Percentiles rank a stretch among this genome's conserved stretches.
Conservation (phyloP, 176 grass and related monocot genomes). For the Carex kokanica region DNA sequence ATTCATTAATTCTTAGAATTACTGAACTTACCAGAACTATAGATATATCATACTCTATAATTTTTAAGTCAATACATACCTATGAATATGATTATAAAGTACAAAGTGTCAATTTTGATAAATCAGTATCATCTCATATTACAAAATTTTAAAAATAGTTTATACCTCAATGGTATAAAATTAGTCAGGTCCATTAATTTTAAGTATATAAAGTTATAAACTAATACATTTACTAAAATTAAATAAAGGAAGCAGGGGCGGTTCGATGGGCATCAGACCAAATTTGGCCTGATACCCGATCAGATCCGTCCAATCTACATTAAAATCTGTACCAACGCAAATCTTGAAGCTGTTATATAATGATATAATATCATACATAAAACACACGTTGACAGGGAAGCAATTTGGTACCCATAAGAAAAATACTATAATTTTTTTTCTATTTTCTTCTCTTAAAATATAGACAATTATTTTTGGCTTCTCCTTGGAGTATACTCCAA, state of each 20-base stretch:
- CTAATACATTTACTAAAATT: background rate
- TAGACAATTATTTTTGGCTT: slow-evolving; percentile 14
- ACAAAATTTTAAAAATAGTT: background rate
- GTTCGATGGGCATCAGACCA: no score
- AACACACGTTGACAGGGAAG: background rate
- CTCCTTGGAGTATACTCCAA: slow-evolving; percentile 18
- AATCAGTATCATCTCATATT: background rate
- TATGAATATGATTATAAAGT: background rate
- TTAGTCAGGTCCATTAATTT: background rate
- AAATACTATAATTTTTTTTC: background rate
- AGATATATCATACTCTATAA: background rate
- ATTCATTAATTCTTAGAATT: background rate
- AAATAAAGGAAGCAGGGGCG: background rate
- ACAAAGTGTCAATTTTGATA: background rate
- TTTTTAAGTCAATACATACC: background rate
- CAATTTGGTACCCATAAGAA: background rate
- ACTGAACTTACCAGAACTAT: background rate
- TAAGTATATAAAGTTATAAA: background rate
- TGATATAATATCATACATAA: background rate
- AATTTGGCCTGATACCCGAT: no score
- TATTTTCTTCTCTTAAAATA: background rate
- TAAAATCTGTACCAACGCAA: no score
- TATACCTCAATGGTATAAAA: background rate
- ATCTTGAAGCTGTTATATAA: background rate
- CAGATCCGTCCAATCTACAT: no score